Evolutionary conservation across 768 basidiomycete species (phyloP).

Genomic region (Omphalotus guepiniiformis): DNA sequence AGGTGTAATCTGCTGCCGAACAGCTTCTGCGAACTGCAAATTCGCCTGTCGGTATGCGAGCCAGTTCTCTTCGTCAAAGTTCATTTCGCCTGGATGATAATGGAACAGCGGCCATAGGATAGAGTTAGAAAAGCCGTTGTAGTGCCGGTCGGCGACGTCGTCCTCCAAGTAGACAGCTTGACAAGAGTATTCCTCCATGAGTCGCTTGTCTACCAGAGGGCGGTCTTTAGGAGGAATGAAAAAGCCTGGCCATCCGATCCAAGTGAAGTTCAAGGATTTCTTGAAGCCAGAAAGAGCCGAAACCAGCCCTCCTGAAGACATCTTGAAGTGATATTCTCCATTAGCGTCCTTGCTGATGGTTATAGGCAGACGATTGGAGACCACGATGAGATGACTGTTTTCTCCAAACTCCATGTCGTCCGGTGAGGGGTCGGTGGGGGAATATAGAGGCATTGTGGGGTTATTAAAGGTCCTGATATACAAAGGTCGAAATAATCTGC

Average conservation of each 20-base stretch:
- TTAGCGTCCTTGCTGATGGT: conserved; percentile 91
- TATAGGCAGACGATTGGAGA: conserved; percentile 92
- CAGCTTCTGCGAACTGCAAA: conserved; percentile 87
- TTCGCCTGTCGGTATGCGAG: conserved; percentile 96
- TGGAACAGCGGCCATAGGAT: conserved; percentile 99
- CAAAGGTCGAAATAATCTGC: background rate
- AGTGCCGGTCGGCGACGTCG: conserved; percentile 97
- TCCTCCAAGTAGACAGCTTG: conserved; percentile 98
- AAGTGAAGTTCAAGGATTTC: conserved; percentile 95
- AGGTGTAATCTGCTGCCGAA: conserved; percentile 70
- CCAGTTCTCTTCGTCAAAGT: conserved; percentile 99
- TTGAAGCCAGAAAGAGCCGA: conserved; percentile 97
- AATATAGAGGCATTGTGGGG: conserved; percentile 23
- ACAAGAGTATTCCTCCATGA: conserved; percentile 94
- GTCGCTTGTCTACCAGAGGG: conserved; percentile 83
- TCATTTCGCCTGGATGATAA: conserved; percentile 99
- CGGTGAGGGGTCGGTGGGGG: conserved; percentile 23
- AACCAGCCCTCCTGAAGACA: conserved; percentile 98
- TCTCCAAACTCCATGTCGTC: conserved; percentile 43
- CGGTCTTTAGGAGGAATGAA: conserved; percentile 93
- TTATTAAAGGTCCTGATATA: conserved; percentile 21
- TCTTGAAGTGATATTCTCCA: conserved; percentile 97
- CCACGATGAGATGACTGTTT: conserved; percentile 82
- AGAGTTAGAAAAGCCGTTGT: conserved; percentile 98
- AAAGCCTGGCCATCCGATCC: conserved; percentile 96